Base-by-base conservation (phyloP, 2,329 filamentous ascomycete genomes). In the Apiospora aurea region DNA sequence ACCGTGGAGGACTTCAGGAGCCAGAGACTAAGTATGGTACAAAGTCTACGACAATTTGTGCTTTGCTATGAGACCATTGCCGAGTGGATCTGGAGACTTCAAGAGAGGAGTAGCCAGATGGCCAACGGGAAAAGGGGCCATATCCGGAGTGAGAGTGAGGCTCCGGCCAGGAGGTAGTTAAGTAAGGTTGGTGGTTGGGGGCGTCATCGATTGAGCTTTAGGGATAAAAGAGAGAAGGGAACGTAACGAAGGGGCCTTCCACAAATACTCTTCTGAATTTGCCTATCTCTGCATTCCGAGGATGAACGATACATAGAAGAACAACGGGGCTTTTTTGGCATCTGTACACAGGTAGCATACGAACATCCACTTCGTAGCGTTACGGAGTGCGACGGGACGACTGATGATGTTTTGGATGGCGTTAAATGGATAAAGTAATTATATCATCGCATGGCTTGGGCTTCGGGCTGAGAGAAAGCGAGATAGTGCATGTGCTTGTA, bases 21-120 rank as follows among this genome's bases (percentile, higher is more conserved):
- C 68, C 96, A 99, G 83, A 87, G 96, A 75, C 84, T 98, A 26
- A 98, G 95, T 82, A 99, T 98, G 95, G 96, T 99, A 61, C 96
- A 98, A 82, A 98, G 93, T 78, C 84, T 98, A 72, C 88, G 94
- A 73, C 96, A 99, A 81, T 98, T 93, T 83, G 96, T 98, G 69
- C 89, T 99, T 46, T 99, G 96, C 82, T 99, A 99, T 81, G 96
- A 99, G 84, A 97, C 94, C 53, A 88, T 98, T 8, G 84, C 97
- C 71, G 96, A 98, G 82, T 99, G 96, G 95, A 82, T 96, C 41
- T 84, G 82, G 76, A 82, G 87, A 74, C 77, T 69, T 11, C 68
- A 69, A 18, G 68, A 69, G 49, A 49, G 21, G 49, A 53, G 18
- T 8, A 53, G n/a, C 4, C 38, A 67, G 38, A 26, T 41, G 10